phyloP scores from a whole-genome alignment of 306 rosid species.

The Medicago arabica region DNA sequence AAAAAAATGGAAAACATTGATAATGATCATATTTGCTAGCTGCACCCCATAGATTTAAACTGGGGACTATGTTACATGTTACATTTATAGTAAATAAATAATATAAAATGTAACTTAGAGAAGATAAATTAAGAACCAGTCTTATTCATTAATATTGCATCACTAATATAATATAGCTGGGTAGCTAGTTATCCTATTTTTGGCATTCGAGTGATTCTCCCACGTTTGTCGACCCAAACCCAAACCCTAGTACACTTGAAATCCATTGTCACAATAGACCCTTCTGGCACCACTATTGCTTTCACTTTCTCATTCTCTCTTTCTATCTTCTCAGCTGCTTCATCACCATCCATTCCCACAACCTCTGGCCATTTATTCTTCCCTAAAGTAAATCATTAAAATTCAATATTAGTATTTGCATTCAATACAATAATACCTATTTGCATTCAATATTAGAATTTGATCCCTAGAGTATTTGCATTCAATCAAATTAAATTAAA shows the following conservation, averaged over 20 bases:
- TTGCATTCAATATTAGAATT: too few species aligned
- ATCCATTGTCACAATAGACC: constrained; percentile 21
- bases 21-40: too few species aligned
- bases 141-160: too few species aligned
- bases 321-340: constrained; percentile 43
- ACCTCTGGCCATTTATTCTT: constrained; percentile 59
- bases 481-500: too few species aligned
- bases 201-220: constrained; percentile 35
- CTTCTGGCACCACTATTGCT: constrained; percentile 42
- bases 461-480: not conserved
- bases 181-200: constrained; percentile 21
- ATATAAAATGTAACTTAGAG: too few species aligned
- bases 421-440: not conserved
- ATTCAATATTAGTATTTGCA: not conserved
- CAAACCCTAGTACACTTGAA: constrained; percentile 37
- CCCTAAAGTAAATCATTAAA: constrained; percentile 22
- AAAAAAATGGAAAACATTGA: too few species aligned
- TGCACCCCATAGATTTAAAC: too few species aligned
- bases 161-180: not conserved
- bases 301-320: constrained; percentile 39
- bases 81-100: too few species aligned
- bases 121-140: too few species aligned
- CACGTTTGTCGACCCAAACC: constrained; percentile 47
- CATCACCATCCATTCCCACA: constrained; percentile 41
- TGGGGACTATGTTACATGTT: too few species aligned